Base-by-base conservation (phyloP, 2,329 filamentous ascomycete species). In the Dissoconium aciculare region DNA sequence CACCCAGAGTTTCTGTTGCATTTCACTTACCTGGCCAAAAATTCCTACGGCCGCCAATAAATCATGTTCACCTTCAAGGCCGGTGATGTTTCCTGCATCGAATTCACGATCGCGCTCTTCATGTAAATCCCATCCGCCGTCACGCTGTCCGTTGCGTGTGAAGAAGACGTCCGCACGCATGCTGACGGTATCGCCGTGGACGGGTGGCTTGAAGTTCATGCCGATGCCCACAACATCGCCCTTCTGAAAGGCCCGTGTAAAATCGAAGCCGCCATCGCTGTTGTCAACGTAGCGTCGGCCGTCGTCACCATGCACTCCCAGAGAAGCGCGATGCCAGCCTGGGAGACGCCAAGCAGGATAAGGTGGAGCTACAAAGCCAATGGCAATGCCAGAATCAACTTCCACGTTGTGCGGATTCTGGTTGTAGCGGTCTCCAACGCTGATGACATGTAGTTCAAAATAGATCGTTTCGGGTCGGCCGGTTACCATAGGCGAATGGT, bases 281-380 rank as follows among this genome's bases (percentile, higher is more conserved):
- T 87, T 77, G 49, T 84, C 82, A 45, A 83, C 64, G 51, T 78
- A 89, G 51, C 69, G 68, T 44, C 76, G 67, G 0, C 81, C 81
- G 52, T 87, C 81, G 51, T 87, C 81, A 27, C 76, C 74, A 50
- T 87, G 81, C n/a, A 87, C 71, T 1, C 65, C 81, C 10, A 85
- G 47, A 39, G 71, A 77, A 11, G 69, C 80, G 17, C 80, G 67
- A 49, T 89, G 77, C 81, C 80, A 87, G 2, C 81, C 81, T 0
- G 81, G 81, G 36, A 85, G 66, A 5, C 81, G 68, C 59, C 82
- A 87, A 0, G 67, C 63, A 5, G 81, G 81, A 48, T 84, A 87
- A 5, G 81, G 81, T 28, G 77, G 68, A 1, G 78, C 79, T 0
- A 68, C 59, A 51, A 74, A 83, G 6, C 81, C 81, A 6, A 87